phyloP scores from a whole-genome alignment of 2,329 filamentous ascomycete species.

The Cryphonectria parasitica region DNA sequence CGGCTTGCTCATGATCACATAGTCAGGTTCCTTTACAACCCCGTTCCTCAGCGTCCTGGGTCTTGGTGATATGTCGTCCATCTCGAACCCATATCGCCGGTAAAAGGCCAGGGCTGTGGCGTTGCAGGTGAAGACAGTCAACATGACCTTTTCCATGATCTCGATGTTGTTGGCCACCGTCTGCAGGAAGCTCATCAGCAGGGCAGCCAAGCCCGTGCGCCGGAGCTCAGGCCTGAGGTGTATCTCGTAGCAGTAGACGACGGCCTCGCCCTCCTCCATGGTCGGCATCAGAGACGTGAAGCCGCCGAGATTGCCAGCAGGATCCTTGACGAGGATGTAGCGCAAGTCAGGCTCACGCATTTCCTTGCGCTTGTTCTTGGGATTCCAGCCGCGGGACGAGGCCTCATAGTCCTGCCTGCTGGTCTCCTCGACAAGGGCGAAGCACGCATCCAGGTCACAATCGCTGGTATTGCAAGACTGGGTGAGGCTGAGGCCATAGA shows the following conservation, averaged over 20 bases:
- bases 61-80: constrained; percentile 59
- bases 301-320: constrained; percentile 44
- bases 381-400: constrained; percentile 67
- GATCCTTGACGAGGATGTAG: constrained; percentile 64
- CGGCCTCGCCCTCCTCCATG: constrained; percentile 65
- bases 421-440: constrained; percentile 63
- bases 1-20: constrained; percentile 62
- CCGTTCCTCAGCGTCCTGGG: constrained; percentile 58
- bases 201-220: constrained; percentile 64
- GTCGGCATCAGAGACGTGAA: constrained; percentile 76
- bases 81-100: constrained; percentile 58
- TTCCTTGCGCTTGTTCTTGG: constrained; percentile 63
- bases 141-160: constrained; percentile 68
- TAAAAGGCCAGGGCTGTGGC: constrained; percentile 63
- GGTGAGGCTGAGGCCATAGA: constrained; percentile 51
- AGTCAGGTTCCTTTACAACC: constrained; percentile 58
- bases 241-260: constrained; percentile 80
- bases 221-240: constrained; percentile 64
- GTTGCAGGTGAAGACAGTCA: constrained; percentile 73
- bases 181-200: constrained; percentile 62
- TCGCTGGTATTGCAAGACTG: constrained; percentile 42
- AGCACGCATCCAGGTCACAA: constrained; percentile 57
- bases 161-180: constrained; percentile 57
- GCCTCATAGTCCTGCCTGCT: constrained; percentile 66
- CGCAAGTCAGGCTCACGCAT: constrained; percentile 70